These are phyloP conservation scores for Pyricularia pennisetigena DNA, from an alignment of 2,329 filamentous ascomycete genomes.

Conservation along the genomic window DNA sequence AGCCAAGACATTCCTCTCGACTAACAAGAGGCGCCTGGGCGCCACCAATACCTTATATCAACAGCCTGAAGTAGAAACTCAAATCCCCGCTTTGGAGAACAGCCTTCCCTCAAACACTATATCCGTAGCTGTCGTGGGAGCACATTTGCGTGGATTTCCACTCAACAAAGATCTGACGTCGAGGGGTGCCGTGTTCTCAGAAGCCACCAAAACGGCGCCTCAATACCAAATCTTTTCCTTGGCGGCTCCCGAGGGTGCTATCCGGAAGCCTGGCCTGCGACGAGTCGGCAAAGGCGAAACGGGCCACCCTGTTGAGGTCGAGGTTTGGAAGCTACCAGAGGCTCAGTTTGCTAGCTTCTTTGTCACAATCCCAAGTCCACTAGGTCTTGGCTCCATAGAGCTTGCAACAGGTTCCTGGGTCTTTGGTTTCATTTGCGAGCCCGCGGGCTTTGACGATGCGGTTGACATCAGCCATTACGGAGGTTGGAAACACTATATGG, in stretches of 20 bases:
- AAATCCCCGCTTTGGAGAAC: background rate
- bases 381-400: constrained; percentile 25
- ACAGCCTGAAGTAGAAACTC: background rate
- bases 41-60: background rate
- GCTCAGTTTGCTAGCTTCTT: constrained; percentile 8
- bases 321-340: background rate
- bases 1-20: constrained; percentile 18
- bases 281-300: background rate
- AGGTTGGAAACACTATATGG: background rate
- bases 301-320: background rate
- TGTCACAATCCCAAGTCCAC: constrained; percentile 20
- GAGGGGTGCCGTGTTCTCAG: background rate
- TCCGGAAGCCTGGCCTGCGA: background rate
- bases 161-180: background rate
- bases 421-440: constrained; percentile 26
- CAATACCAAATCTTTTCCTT: background rate
- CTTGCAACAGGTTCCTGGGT: constrained; percentile 22
- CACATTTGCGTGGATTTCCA: background rate
- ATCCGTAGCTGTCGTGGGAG: background rate
- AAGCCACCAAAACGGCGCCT: background rate
- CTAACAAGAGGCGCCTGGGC: background rate
- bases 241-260: background rate
- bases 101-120: background rate
- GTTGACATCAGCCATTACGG: constrained; percentile 15
- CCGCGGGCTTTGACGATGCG: constrained; percentile 18